Conservation (phyloP, 2,329 filamentous ascomycete species). For the Parafenestella ontariensis region DNA sequence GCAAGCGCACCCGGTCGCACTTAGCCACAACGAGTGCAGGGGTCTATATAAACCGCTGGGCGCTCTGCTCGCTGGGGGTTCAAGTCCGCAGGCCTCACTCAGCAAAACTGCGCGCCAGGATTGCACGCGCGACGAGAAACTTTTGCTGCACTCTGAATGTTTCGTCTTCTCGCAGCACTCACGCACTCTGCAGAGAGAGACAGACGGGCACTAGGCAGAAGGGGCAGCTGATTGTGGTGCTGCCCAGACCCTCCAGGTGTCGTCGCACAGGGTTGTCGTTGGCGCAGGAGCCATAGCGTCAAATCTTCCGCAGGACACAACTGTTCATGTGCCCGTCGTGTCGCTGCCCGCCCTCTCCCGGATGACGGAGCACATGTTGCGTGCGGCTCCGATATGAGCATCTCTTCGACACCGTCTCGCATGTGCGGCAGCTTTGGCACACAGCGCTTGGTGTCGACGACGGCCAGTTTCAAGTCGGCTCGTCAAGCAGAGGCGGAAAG, state of each 20-base stretch:
- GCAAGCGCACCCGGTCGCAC: slow-evolving; percentile 11
- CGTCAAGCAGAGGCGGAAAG: no score
- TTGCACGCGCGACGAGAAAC: no score
- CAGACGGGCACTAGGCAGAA: neutral
- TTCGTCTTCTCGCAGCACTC: neutral
- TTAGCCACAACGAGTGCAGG: slow-evolving; percentile 7
- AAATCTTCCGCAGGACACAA: neutral
- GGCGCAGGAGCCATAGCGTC: neutral
- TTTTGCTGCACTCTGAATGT: neutral
- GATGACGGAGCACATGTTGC: neutral
- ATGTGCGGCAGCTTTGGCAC: slow-evolving; percentile 13
- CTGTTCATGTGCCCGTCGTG: neutral
- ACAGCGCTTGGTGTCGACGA: slow-evolving; percentile 8
- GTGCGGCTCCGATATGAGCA: neutral
- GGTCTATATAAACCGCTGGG: slow-evolving; percentile 7
- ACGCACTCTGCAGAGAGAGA: neutral
- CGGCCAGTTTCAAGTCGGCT: slow-evolving; percentile 14
- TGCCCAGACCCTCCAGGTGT: neutral
- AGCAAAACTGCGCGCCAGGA: neutral
- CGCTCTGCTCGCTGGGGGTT: no score
- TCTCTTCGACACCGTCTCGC: slow-evolving; percentile 13
- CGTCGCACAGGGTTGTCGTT: slow-evolving; percentile 1
- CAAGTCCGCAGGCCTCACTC: neutral
- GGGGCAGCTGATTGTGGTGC: neutral
- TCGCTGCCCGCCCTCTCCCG: neutral